phyloP scores from a whole-genome alignment of 2,329 filamentous ascomycete species.

The Fusarium subglutinans region DNA sequence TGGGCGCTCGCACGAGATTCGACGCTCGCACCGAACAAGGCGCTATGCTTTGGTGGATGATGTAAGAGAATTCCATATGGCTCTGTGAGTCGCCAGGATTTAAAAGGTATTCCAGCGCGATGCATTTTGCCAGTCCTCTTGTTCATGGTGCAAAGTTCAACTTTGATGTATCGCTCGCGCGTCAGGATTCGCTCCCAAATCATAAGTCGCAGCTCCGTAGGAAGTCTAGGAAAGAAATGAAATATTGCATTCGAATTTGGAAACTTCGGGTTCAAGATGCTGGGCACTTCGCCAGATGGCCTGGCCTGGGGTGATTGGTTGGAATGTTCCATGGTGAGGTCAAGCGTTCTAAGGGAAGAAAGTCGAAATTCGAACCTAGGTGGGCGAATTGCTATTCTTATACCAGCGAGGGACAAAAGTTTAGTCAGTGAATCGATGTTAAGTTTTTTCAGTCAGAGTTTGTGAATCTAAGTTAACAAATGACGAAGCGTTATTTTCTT shows the following conservation, averaged over 20 bases:
- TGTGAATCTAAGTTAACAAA: not conserved
- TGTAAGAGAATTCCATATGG: not conserved
- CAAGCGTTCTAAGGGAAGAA: rapidly evolving
- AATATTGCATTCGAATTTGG: not conserved
- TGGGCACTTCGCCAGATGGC: not conserved
- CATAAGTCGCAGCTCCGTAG: not conserved
- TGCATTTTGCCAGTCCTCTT: not conserved
- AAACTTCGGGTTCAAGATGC: rapidly evolving
- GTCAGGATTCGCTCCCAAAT: not conserved
- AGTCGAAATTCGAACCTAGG: rapidly evolving
- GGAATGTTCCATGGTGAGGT: not conserved
- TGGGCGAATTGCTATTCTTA: not conserved
- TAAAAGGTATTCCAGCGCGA: too few species aligned
- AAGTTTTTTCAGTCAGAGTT: not conserved
- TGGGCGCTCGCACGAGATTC: not conserved
- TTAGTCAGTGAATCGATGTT: not conserved
- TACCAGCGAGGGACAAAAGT: rapidly evolving
- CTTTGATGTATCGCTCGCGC: not conserved
- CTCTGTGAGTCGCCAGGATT: not conserved
- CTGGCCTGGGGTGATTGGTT: too few species aligned
- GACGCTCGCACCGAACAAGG: not conserved
- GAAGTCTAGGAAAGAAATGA: not conserved
- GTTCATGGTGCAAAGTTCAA: not conserved
- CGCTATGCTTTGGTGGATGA: not conserved
- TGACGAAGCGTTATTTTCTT: not conserved